phyloP scores from a whole-genome alignment of 2,329 filamentous ascomycete genomes.

The Fusarium temperatum region DNA sequence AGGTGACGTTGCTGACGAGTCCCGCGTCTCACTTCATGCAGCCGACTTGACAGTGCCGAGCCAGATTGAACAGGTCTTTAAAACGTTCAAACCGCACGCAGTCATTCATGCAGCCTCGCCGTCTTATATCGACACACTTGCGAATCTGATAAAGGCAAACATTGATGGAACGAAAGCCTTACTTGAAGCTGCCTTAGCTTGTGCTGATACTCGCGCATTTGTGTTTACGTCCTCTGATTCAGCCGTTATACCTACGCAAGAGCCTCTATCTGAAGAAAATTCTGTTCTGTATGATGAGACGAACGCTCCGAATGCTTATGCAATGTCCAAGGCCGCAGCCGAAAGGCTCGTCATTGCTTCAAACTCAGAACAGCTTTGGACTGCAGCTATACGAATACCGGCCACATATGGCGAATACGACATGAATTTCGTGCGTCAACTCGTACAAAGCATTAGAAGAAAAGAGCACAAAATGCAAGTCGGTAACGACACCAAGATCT shows the following conservation, averaged over 20 bases:
- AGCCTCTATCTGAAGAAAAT: not conserved
- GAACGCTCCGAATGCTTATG: not conserved
- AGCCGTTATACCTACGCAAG: not conserved
- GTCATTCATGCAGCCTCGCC: not conserved
- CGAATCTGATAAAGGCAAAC: not conserved
- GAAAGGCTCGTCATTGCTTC: not conserved
- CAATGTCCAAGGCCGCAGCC: not conserved
- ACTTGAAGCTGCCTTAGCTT: not conserved
- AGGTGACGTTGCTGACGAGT: not conserved
- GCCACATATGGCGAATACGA: not conserved
- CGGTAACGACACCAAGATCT: not conserved
- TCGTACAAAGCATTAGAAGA: not conserved
- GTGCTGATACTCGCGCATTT: not conserved
- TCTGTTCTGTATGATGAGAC: not conserved
- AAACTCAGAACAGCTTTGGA: not conserved
- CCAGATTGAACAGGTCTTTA: not conserved
- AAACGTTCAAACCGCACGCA: not conserved
- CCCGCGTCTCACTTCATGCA: not conserved
- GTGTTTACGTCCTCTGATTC: not conserved
- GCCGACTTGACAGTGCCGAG: not conserved
- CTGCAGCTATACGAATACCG: not conserved
- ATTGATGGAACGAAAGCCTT: not conserved
- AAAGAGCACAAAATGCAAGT: conserved; percentile 7
- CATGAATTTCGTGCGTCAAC: not conserved
- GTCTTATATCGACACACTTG: not conserved